phyloP scores from a whole-genome alignment of 2,329 filamentous ascomycete genomes.

The Fusarium agapanthi region DNA sequence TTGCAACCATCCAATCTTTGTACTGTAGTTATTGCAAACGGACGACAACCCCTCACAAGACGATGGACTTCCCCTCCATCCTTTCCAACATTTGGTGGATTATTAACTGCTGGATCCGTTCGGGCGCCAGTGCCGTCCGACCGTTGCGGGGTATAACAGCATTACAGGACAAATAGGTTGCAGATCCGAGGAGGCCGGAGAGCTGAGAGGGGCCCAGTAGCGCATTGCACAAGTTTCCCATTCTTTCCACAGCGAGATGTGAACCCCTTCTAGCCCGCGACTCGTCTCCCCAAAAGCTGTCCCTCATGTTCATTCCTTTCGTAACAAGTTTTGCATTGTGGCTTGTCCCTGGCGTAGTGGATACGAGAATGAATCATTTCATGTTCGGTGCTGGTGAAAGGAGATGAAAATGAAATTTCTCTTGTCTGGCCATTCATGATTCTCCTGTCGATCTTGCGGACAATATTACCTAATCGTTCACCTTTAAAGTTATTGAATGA shows the following conservation, averaged over 20 bases:
- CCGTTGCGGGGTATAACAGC: constrained; percentile 41
- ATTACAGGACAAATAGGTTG: constrained; percentile 40
- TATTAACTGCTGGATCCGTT: constrained; percentile 34
- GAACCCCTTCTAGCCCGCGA: constrained; percentile 34
- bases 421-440: constrained; percentile 9
- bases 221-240: constrained; percentile 28
- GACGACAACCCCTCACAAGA: constrained; percentile 22
- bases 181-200: constrained; percentile 39
- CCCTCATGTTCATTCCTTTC: constrained; percentile 17
- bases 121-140: constrained; percentile 40
- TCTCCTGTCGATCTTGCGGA: constrained; percentile 39
- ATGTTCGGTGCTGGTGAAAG: not conserved
- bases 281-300: constrained; percentile 10
- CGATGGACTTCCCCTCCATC: constrained; percentile 21
- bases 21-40: not conserved
- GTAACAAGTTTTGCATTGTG: constrained; percentile 1
- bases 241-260: constrained; percentile 35
- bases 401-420: not conserved
- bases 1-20: not conserved
- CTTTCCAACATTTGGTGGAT: constrained; percentile 8
- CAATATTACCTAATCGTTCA: constrained; percentile 15
- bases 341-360: constrained; percentile 19
- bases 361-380: constrained; percentile 28
- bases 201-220: constrained; percentile 31
- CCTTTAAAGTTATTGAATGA: constrained; percentile 6